Evolutionary conservation across 495 filamentous ascomycete species (phyloP).

Genomic region (Hamigera avellanea): DNA sequence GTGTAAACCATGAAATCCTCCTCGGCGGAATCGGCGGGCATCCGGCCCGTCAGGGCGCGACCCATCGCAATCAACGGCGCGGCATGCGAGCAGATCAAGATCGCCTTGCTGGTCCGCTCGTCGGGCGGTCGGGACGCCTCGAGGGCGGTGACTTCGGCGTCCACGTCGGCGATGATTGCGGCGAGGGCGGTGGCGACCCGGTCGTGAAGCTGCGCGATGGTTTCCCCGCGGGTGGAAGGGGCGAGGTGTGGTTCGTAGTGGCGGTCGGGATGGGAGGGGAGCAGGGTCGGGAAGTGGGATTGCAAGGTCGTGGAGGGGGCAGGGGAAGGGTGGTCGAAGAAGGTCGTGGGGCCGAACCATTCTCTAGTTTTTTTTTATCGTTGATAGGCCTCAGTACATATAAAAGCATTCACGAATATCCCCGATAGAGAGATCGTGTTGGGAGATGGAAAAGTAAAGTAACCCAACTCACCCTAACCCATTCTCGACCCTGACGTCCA

Average conservation of each 20-base stretch:
- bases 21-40: conserved; percentile 53
- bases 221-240: conserved; percentile 64
- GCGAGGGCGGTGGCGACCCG: conserved; percentile 61
- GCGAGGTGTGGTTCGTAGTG: conserved; percentile 46
- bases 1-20: conserved; percentile 87
- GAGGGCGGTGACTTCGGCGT: conserved; percentile 36
- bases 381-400: background rate
- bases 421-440: background rate
- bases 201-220: conserved; percentile 64
- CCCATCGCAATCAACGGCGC: conserved; percentile 80
- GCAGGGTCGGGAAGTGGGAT: conserved; percentile 48
- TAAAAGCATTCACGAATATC: no score
- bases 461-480: conserved; percentile 57
- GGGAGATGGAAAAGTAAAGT: no score
- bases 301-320: conserved; percentile 46
- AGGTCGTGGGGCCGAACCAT: conserved; percentile 65
- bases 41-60: conserved; percentile 60
- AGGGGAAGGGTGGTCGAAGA: conserved; percentile 75
- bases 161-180: conserved; percentile 58
- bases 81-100: conserved; percentile 85
- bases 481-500: conserved; percentile 56
- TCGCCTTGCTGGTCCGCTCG: conserved; percentile 35
- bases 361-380: conserved; percentile 39
- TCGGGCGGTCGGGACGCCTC: conserved; percentile 14
- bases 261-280: conserved; percentile 28